A percentile compares a stretch with the other conserved stretches of the same genome.
Evolutionary conservation across 2,329 filamentous ascomycete species (phyloP).

Genomic region (Bipolaris bicolor): DNA sequence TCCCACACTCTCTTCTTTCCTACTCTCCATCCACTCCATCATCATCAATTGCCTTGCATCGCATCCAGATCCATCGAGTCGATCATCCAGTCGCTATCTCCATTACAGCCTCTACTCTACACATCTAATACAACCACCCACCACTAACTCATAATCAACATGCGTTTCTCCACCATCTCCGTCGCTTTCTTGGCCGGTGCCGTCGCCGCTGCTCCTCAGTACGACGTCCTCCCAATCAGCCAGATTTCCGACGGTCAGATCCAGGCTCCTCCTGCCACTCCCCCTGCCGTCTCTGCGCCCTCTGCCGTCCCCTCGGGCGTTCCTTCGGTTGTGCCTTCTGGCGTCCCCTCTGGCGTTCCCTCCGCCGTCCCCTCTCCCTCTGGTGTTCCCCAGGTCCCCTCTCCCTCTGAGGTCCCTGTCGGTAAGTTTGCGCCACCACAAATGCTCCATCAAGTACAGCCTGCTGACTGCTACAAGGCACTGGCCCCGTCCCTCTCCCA

Average conservation of each 20-base stretch:
- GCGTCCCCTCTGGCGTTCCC: background rate
- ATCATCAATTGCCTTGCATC: conserved; percentile 8
- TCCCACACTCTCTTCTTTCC: conserved; percentile 14
- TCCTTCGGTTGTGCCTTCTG: background rate
- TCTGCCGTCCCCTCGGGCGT: background rate
- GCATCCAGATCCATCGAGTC: conserved; percentile 22
- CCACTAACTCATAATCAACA: conserved; percentile 26
- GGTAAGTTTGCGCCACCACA: background rate
- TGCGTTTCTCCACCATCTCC: conserved; percentile 41
- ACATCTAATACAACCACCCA: conserved; percentile 11
- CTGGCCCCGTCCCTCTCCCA: background rate
- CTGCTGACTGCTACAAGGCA: background rate
- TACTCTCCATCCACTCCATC: conserved; percentile 10
- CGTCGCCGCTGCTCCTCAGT: conserved; percentile 39
- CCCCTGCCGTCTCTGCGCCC: background rate
- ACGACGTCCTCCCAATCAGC: conserved; percentile 38
- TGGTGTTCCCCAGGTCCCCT: conserved; percentile 1
- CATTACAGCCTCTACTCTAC: conserved; percentile 7
- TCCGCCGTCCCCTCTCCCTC: background rate
- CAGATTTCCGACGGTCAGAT: conserved; percentile 50
- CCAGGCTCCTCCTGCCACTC: conserved; percentile 40
- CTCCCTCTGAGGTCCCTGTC: background rate
- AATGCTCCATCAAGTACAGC: background rate
- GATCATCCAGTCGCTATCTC: conserved; percentile 21
- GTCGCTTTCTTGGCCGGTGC: conserved; percentile 38